A percentile compares a stretch with the other conserved stretches of the same genome.
These are phyloP conservation scores for Oenanthe javanica DNA, from an alignment of 140 eudicot genomes.

Conservation along the genomic window DNA sequence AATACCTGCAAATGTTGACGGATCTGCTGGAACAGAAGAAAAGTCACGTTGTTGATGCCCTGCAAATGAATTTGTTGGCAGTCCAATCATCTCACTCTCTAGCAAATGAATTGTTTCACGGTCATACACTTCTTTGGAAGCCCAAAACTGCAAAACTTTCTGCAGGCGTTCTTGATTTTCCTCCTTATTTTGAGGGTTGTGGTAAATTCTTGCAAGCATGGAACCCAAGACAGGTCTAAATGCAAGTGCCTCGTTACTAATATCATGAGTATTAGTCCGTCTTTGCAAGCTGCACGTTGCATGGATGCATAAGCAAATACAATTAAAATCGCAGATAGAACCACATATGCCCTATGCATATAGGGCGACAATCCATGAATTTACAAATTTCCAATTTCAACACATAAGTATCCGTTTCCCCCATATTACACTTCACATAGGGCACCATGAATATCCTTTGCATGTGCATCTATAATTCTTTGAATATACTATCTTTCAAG, in stretches of 20 bases:
- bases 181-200: slow-evolving; percentile 82
- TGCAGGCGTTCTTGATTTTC: slow-evolving; percentile 93
- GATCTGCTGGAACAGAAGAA: slow-evolving; percentile 48
- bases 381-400: not conserved
- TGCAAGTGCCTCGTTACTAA: slow-evolving; percentile 96
- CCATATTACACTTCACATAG: not conserved
- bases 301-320: slow-evolving; percentile 1
- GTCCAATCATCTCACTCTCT: slow-evolving; percentile 84
- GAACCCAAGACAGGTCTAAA: slow-evolving; percentile 91
- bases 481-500: not conserved
- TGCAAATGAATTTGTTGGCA: slow-evolving; percentile 35
- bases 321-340: not conserved
- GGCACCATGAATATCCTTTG: not conserved
- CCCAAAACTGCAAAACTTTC: slow-evolving; percentile 96
- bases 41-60: slow-evolving; percentile 38
- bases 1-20: slow-evolving; percentile 29
- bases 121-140: slow-evolving; percentile 95
- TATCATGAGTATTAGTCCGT: slow-evolving; percentile 70
- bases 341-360: not conserved
- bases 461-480: not conserved
- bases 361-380: not conserved
- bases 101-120: slow-evolving; percentile 67
- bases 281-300: slow-evolving; percentile 83
- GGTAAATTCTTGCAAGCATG: slow-evolving; percentile 86
- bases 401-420: not conserved